Conservation (phyloP, 352 stramenopile species). For the Globisporangium acanthophoron region DNA sequence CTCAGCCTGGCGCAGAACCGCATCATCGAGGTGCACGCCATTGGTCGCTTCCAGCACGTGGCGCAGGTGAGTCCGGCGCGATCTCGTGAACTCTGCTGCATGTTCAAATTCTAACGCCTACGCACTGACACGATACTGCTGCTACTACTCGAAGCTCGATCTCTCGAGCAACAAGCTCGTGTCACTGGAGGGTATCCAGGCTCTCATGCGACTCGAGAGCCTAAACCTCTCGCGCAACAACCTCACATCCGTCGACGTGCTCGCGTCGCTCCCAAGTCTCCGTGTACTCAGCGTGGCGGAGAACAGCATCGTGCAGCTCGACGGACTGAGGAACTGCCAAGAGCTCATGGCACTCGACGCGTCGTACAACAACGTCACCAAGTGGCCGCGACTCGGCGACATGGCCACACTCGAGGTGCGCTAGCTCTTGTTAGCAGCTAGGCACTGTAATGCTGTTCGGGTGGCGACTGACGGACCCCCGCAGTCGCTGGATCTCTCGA, state of each 20-base stretch:
- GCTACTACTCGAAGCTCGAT: constrained; percentile 29
- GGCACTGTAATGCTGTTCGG: background rate
- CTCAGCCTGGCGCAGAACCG: constrained; percentile 51
- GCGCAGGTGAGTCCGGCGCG: constrained; percentile 21
- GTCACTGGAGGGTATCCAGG: constrained; percentile 44
- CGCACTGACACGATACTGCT: background rate
- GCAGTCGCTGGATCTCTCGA: constrained; percentile 55
- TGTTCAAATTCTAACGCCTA: background rate
- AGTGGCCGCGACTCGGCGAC: constrained; percentile 44
- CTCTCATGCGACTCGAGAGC: constrained; percentile 32
- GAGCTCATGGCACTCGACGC: constrained; percentile 43
- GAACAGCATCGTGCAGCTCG: constrained; percentile 48
- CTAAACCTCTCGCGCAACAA: constrained; percentile 49
- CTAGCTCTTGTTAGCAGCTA: background rate
- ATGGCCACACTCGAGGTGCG: constrained; percentile 39
- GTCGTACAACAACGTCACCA: constrained; percentile 51
- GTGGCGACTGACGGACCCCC: background rate
- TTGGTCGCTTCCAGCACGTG: constrained; percentile 43
- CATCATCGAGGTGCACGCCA: constrained; percentile 28
- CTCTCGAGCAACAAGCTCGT: constrained; percentile 54
- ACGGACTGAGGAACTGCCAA: constrained; percentile 25
- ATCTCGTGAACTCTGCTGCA: background rate
- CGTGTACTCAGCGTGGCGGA: constrained; percentile 47
- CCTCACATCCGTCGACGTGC: constrained; percentile 34
- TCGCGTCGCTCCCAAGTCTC: constrained; percentile 31